A percentile compares a stretch with the other conserved stretches of the same genome.
These are phyloP conservation scores for Eimeria acervulina DNA, from an alignment of 169 alveolate species.

Conservation along the genomic window DNA sequence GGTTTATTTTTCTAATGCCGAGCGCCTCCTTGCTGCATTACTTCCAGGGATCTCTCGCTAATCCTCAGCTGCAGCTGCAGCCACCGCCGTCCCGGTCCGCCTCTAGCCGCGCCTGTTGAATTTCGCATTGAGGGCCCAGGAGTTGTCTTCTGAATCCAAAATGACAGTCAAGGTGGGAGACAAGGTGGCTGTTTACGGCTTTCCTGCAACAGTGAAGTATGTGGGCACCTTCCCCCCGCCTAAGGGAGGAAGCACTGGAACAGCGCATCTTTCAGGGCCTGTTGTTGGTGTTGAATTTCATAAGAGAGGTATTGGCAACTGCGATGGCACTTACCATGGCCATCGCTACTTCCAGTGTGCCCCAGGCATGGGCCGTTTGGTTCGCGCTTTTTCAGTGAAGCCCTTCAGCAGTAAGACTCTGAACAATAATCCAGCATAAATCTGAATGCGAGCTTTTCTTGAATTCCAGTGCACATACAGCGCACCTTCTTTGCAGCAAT, in stretches of 20 bases:
- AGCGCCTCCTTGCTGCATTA: background rate
- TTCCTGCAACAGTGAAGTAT: conserved; percentile 62
- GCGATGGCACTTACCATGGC: conserved; percentile 79
- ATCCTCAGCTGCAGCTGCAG: conserved; percentile 5
- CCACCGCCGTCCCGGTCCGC: background rate
- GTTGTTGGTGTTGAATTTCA: conserved; percentile 70
- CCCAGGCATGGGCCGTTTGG: conserved; percentile 73
- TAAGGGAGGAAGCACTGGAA: background rate
- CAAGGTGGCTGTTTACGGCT: conserved; percentile 75
- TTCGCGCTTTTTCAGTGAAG: background rate
- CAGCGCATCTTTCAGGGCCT: conserved; percentile 17
- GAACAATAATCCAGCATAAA: background rate
- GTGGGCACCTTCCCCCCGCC: conserved; percentile 39
- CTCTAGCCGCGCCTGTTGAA: background rate
- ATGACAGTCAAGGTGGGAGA: conserved; percentile 76
- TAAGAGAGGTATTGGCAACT: conserved; percentile 36
- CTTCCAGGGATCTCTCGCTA: background rate
- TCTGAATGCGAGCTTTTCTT: no score
- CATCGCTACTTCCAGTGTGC: conserved; percentile 67
- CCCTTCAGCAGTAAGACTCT: conserved; percentile 50
- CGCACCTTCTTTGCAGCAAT: background rate
- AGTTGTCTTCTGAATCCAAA: background rate
- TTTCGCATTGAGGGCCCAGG: background rate
- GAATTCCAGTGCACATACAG: background rate
- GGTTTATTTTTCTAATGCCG: conserved; percentile 31